phyloP scores from a whole-genome alignment of 352 stramenopile species.

The Globisporangium lucens region DNA sequence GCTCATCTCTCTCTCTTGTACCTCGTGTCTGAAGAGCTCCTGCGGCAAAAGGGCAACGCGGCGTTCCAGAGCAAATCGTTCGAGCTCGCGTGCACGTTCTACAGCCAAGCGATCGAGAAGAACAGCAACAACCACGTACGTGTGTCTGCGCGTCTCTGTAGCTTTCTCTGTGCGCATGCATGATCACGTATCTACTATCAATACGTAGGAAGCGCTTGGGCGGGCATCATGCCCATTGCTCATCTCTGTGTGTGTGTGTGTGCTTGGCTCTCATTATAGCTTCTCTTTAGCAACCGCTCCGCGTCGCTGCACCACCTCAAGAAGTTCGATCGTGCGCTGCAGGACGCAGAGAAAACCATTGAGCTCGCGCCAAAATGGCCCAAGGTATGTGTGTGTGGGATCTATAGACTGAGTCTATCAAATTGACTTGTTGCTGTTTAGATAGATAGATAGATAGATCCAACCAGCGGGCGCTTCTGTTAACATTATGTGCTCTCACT shows the following conservation, averaged over 20 bases:
- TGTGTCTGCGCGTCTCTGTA: background rate
- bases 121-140: constrained; percentile 50
- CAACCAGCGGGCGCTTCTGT: no score
- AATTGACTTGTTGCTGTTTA: no score
- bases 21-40: constrained; percentile 21
- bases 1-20: background rate
- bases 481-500: no score
- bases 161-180: background rate
- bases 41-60: constrained; percentile 64
- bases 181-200: background rate
- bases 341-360: constrained; percentile 81
- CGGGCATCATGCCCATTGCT: background rate
- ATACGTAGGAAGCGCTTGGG: background rate
- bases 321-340: constrained; percentile 63
- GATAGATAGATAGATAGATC: no score
- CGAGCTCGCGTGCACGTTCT: constrained; percentile 36
- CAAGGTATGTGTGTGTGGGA: constrained; percentile 51
- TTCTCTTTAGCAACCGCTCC: constrained; percentile 88
- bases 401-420: no score
- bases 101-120: constrained; percentile 56
- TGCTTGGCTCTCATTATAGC: constrained; percentile 20
- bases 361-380: constrained; percentile 84
- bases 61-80: constrained; percentile 64
- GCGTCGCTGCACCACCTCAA: constrained; percentile 75
- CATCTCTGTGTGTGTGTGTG: background rate